Evolutionary conservation across 2,329 filamentous ascomycete genomes (phyloP).

Genomic region (Aspergillus glaucus): DNA sequence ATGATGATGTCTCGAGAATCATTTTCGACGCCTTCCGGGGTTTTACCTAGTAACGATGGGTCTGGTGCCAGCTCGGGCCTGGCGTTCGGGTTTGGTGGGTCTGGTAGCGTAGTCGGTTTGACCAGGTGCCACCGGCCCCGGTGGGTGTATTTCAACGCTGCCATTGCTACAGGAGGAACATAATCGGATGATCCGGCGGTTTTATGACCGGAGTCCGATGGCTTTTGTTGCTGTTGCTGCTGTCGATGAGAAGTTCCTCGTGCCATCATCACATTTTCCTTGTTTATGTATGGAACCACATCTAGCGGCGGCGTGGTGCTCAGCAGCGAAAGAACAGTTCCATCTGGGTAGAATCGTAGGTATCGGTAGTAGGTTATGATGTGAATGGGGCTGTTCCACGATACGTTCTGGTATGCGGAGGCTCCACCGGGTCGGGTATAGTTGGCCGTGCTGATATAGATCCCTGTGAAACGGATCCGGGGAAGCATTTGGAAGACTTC

Average conservation of each 20-base stretch:
- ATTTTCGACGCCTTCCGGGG: constrained; percentile 9
- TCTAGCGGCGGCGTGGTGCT: constrained; percentile 77
- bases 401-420: constrained; percentile 58
- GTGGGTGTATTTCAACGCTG: constrained; percentile 63
- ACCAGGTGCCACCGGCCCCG: constrained; percentile 62
- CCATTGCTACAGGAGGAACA: constrained; percentile 35
- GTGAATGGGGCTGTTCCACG: constrained; percentile 78
- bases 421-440: constrained; percentile 79
- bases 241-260: constrained; percentile 20
- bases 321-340: constrained; percentile 71
- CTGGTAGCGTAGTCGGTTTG: constrained; percentile 35
- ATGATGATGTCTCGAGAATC: constrained; percentile 61
- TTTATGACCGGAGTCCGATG: constrained; percentile 35
- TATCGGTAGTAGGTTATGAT: constrained; percentile 98
- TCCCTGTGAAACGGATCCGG: constrained; percentile 85
- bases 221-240: constrained; percentile 32
- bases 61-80: constrained; percentile 30
- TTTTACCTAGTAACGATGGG: constrained; percentile 7
- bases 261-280: constrained; percentile 54
- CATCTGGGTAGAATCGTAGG: constrained; percentile 88
- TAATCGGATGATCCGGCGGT: constrained; percentile 21
- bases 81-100: constrained; percentile 11
- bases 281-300: constrained; percentile 76
- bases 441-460: constrained; percentile 95
- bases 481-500: constrained; percentile 76